phyloP scores from a whole-genome alignment of 116 monocot species.

The Thalassia testudinum region DNA sequence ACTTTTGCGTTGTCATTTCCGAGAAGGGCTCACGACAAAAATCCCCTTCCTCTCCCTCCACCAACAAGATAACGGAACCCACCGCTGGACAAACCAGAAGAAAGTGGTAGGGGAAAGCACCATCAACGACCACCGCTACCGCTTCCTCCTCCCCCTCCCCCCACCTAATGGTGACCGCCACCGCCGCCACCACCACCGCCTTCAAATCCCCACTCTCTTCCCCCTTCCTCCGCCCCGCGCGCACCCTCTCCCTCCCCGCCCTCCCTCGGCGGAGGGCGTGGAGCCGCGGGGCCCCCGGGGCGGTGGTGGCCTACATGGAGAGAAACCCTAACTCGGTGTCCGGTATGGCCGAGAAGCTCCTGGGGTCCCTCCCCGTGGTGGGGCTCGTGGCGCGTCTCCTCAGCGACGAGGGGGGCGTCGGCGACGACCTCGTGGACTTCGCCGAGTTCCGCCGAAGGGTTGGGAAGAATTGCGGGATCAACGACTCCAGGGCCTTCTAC shows the following conservation, averaged over 20 bases:
- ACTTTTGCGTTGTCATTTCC: too few species aligned
- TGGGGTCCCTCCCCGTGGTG: constrained; percentile 73
- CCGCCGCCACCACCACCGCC: background rate
- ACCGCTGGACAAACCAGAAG: too few species aligned
- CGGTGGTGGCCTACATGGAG: constrained; percentile 48
- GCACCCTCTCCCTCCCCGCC: background rate
- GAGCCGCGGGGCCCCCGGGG: background rate
- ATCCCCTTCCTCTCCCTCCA: too few species aligned
- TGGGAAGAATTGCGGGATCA: constrained; percentile 67
- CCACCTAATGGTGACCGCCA: too few species aligned
- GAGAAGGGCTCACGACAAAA: too few species aligned
- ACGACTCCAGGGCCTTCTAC: constrained; percentile 64
- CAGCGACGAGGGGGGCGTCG: constrained; percentile 90
- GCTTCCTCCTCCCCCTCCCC: too few species aligned
- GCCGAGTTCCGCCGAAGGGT: constrained; percentile 84
- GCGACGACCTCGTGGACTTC: constrained; percentile 77
- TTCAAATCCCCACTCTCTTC: background rate
- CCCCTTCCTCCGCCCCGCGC: background rate
- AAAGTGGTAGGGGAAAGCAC: too few species aligned
- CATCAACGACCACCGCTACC: too few species aligned
- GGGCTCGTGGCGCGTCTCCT: constrained; percentile 76
- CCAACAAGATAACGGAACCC: too few species aligned
- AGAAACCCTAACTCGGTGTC: constrained; percentile 52
- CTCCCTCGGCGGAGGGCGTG: background rate
- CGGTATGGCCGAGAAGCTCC: constrained; percentile 42